Conservation (phyloP, 345 rosid genomes). For the Anastatica hierochuntica region DNA sequence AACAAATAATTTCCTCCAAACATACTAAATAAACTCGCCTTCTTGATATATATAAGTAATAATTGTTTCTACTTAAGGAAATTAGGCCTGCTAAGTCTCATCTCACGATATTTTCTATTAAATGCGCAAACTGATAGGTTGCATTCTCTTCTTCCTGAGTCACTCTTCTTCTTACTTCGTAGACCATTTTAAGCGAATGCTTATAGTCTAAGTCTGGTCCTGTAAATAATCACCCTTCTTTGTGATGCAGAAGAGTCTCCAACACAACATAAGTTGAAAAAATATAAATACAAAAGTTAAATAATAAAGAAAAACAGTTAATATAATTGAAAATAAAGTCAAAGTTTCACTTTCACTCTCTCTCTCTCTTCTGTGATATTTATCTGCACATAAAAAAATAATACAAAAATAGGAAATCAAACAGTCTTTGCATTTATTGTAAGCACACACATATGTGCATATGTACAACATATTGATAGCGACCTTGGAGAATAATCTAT, state of each 20-base stretch:
- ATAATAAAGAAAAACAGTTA: too few species aligned
- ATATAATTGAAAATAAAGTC: too few species aligned
- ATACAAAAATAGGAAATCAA: slow-evolving; percentile 25
- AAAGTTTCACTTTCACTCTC: slow-evolving; percentile 22
- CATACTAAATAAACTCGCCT: neutral
- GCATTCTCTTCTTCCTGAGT: slow-evolving; percentile 14
- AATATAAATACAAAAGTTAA: too few species aligned
- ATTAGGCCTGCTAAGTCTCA: slow-evolving; percentile 22
- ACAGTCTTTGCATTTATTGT: slow-evolving; percentile 33
- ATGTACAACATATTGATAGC: slow-evolving; percentile 40
- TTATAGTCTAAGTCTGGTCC: slow-evolving; percentile 43
- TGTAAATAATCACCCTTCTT: slow-evolving; percentile 53
- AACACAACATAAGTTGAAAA: neutral
- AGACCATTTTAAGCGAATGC: slow-evolving; percentile 8
- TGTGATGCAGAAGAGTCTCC: slow-evolving; percentile 11
- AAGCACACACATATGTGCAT: slow-evolving; percentile 27
- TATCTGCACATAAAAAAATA: slow-evolving; percentile 29
- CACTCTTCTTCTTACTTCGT: slow-evolving; percentile 18
- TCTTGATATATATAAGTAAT: slow-evolving; percentile 8
- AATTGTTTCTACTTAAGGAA: slow-evolving; percentile 18
- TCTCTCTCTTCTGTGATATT: slow-evolving; percentile 25
- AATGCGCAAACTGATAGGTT: slow-evolving; percentile 17
- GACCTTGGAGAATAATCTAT: slow-evolving; percentile 65
- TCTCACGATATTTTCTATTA: slow-evolving; percentile 10
- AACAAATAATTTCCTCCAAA: neutral